A percentile compares a stretch with the other conserved stretches of the same genome.
Evolutionary conservation across 2,329 filamentous ascomycete species (phyloP).

Genomic region (Penicillium sp.): DNA sequence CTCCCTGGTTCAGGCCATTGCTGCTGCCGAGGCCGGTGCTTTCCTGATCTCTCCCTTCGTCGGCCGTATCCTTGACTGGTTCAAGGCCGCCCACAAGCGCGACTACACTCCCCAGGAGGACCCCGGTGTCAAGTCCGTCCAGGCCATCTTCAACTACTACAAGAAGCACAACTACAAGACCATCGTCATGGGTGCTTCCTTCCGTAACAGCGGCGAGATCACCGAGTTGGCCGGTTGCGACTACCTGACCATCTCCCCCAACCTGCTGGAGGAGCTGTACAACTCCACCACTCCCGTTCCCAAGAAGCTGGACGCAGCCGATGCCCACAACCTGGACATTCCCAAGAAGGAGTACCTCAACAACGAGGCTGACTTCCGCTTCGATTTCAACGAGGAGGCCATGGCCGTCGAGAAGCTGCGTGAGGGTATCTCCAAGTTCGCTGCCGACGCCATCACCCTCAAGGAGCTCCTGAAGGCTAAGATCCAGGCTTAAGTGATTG

Average conservation of each 20-base stretch:
- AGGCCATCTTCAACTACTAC: slow-evolving; percentile 99
- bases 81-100: slow-evolving; percentile 93
- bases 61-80: slow-evolving; percentile 98
- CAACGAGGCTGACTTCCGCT: slow-evolving; percentile 87
- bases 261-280: slow-evolving; percentile 87
- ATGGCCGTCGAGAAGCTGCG: slow-evolving; percentile 99
- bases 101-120: slow-evolving; percentile 85
- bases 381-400: slow-evolving; percentile 99
- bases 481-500: slow-evolving; percentile 51
- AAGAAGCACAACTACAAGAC: slow-evolving; percentile 99
- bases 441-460: slow-evolving; percentile 87
- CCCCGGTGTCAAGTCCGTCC: slow-evolving; percentile 90
- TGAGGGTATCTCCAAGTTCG: slow-evolving; percentile 99
- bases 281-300: slow-evolving; percentile 77
- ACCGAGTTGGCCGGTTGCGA: slow-evolving; percentile 97
- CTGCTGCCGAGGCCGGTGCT: slow-evolving; percentile 86
- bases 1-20: slow-evolving; percentile 89
- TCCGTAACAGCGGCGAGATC: slow-evolving; percentile 94
- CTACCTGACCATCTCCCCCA: slow-evolving; percentile 97
- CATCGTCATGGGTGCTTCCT: slow-evolving; percentile 99
- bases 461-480: slow-evolving; percentile 89
- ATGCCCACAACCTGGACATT: slow-evolving; percentile 65
- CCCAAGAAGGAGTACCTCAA: slow-evolving; percentile 87
- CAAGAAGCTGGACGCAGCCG: slow-evolving; percentile 79
- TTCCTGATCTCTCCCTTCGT: slow-evolving; percentile 99